Evolutionary conservation across 164 flowering plant species (phyloP), one percentile per base, ranked within the genome.

Genomic region (Saururus chinensis): DNA sequence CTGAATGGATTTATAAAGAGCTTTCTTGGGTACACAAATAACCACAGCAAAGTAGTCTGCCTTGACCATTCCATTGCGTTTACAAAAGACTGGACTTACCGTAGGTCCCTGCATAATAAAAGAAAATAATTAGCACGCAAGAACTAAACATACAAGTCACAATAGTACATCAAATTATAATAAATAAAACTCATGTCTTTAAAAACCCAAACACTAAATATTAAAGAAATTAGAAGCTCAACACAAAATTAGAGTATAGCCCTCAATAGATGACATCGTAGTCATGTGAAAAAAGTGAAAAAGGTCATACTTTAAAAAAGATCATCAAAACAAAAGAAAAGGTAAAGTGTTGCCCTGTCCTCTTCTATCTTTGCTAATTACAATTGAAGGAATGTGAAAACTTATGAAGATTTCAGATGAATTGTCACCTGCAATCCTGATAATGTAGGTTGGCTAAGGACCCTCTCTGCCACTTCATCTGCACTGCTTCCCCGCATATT

Each of bases 401-500:
- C 8, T 20, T 54, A 20, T 20, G n/a, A 20, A 21, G 23, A 53
- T 19, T 7, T 40, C 8, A 40, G 30, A 49, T 9, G 37, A 53
- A 66, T 54, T 40, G n/a, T n/a, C n/a, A 90, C 99, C 97, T 93
- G 95, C 79, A 93, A 76, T 30, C 99, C 99, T 55, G 91, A 72
- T 62, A 88, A 73, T 3, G 92, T 88, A 53, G 96, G 65, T 68
- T 90, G 92, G 65, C 84, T 81, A 62, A 90, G 66, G 56, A 92
- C 73, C 62, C 88, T 73, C 67, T 80, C 83, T 30, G 98, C 95
- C 60, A 93, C 97, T 77, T 88, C 97, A 69, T 90, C 91, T 42
- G 84, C 84, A 79, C 87, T 84, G 67, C 74, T 79, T 60, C 98
- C 98, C 68, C 96, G 82, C 97, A 90, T 93, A 74, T 90, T 88